Evolutionary conservation across 2,329 filamentous ascomycete species (phyloP).

Genomic region (Gnomoniopsis smithogilvyi): DNA sequence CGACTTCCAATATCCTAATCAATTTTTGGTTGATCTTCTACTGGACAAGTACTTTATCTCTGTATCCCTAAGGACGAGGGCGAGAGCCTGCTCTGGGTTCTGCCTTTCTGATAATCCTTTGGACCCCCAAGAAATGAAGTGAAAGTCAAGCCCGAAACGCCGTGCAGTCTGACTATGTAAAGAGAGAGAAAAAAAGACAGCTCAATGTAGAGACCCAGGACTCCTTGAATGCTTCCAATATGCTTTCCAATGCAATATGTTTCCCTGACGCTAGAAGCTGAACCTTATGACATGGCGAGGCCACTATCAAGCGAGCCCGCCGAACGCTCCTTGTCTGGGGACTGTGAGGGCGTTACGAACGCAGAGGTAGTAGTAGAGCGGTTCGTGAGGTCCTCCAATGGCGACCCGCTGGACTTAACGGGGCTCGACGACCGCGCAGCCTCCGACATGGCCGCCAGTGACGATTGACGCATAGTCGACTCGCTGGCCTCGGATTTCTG

Average conservation of each 20-base stretch:
- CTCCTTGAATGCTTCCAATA: neutral
- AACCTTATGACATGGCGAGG: conserved; percentile 20
- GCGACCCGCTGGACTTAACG: neutral
- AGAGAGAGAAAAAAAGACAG: conserved; percentile 12
- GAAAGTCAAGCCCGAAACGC: conserved; percentile 9
- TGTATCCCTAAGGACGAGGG: neutral
- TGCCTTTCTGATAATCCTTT: neutral
- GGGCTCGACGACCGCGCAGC: neutral
- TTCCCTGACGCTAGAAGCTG: neutral
- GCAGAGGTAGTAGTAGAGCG: neutral
- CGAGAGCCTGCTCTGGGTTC: neutral
- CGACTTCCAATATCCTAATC: neutral
- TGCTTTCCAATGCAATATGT: conserved; percentile 11
- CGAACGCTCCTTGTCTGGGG: conserved; percentile 13
- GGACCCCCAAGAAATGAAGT: neutral
- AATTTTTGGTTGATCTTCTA: neutral
- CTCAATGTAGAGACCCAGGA: neutral
- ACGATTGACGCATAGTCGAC: conserved; percentile 6
- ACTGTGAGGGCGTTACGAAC: neutral
- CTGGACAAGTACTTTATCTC: neutral
- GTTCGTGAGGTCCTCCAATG: conserved; percentile 16
- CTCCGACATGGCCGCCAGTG: conserved; percentile 4
- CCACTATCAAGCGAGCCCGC: conserved; percentile 26
- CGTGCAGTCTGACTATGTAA: conserved; percentile 16
- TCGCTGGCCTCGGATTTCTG: conserved; percentile 28